Base-by-base conservation (phyloP, 495 filamentous ascomycete genomes). In the Neurospora sp. region DNA sequence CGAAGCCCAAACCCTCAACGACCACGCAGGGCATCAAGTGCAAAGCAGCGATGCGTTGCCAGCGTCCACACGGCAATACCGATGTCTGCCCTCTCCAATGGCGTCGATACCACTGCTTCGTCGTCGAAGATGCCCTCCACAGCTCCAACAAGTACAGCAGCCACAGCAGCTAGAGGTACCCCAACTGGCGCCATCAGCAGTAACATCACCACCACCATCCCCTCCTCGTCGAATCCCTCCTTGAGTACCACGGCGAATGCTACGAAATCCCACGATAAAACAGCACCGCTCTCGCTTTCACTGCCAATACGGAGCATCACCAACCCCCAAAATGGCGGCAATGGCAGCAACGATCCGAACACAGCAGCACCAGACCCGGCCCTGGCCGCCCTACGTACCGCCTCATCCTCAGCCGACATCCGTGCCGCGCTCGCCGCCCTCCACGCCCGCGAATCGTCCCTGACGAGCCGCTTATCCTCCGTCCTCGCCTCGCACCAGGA, bases 401-500 rank as follows among this genome's bases (percentile, higher is more conserved):
- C 92, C 77, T 89, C 87, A 72, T 91, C 91, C 76, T 83, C 94
- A 73, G 86, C 90, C 75, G 93, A 97, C 75, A 91, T 99, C 79
- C 90, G 90, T 75, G 87, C 90, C 72, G 88, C 91, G 37, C 86
- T 99, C 72, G 86, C 89, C 62, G 85, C 88, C 77, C 89, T 99
- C 39, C 90, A 91, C 76, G 84, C 86, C 40, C 93, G 92, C 75
- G 94, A 98, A 83, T 85, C 90, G 59, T 79, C 87, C 48, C 87
- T 97, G 46, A 94, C 92, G 3, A 83, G 85, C 69, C 90, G 90
- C 31, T 90, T 99, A n/a, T 86, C 92, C 78, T 83, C 86, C 38
- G 88, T 97, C 46, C 82, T 97, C 35, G 86, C 89, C 71, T 92
- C 92, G 0, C 94, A 97, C 79, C 90, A 92, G 70, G 92, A 96